Base-by-base conservation (phyloP, 2,329 filamentous ascomycete genomes). In the Neopestalotiopsis sp. region DNA sequence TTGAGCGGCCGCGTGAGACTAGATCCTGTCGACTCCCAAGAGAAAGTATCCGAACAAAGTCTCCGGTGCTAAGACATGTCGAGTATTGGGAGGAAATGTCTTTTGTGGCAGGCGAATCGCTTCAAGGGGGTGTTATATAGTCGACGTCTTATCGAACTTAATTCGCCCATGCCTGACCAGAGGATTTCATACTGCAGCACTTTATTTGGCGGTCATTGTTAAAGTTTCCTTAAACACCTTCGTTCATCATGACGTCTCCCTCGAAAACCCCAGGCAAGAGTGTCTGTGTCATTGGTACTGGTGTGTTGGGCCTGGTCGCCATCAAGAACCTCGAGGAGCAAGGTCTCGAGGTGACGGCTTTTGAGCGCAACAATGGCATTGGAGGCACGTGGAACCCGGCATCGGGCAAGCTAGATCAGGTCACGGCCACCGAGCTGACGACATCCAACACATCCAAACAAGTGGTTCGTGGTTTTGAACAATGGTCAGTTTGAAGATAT, bases 251-350 rank as follows among this genome's bases (percentile, higher is more conserved):
- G 45, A 20, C 45, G 7, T 53, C 45, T 53, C 17, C 45, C 20
- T 53, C 17, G 45, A 53, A 53, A 4, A 24, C 20, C 24, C 30
- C 32, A 10, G 62, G 42, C 24, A 53, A 53, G 4, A 17, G 24
- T 20, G 62, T 65, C 4, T 65, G 62, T 10, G 42, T 65, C 20
- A 30, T 65, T 5, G 62, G 62, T 12, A 20, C 62, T 14, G 62
- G 62, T 24, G 40, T 30, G 10, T 20, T 65, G 10, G 62, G 62
- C 28, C n/a, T 65, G 38, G 38, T 56, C 20, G 62, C 62, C 12
- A 49, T 56, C 38, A 65, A 65, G 62, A 65, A 65, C 40, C 62
- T 65, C 24, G 34, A 24, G 38, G 62, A 65, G 42, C 62, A 65
- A 30, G 62, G 62, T 28, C 62, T 65, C 17, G 20, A 65, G 7